Base-by-base conservation (phyloP, 2,329 filamentous ascomycete species). In the Fusarium torulosum region DNA sequence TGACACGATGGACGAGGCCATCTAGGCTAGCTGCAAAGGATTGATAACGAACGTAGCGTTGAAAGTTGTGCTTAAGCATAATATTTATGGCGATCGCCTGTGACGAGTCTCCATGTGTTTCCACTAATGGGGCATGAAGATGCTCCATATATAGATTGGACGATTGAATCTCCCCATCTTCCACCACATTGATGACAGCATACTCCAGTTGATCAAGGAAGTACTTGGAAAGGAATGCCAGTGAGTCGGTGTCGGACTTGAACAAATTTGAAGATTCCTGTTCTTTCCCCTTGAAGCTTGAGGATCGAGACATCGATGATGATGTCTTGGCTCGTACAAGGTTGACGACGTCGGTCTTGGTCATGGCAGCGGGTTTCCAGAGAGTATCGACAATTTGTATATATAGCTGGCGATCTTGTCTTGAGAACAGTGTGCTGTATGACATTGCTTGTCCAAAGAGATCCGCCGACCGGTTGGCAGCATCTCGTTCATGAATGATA, bases 191-290 rank as follows among this genome's bases (percentile, higher is more conserved):
- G 10, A 86, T 64, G 6, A 79, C 77, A 15, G 79, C 78, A 33
- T 77, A 78, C 71, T 87, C 85, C 29, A 87, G 74, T 51, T 85
- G 82, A 72, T 87, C 85, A 20, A 88, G 75, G 58, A 86, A 86
- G 55, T 82, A 79, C 49, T 80, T 79, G 10, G 81, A 81, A 41
- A 81, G 77, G 37, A 73, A 72, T 1, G 80, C 68, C 9, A 87
- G 71, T 13, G 77, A 74, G 59, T 86, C 83, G 11, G 51, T 52
- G 57, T 46, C 70, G 20, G 54, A 13, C 15, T 49, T 42, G 8
- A 45, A 80, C 58, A 7, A 83, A 70, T 15, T 74, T 71, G 57
- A 79, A 7, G 52, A 59, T 19, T 76, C 79, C 4, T 70, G 76
- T 21, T 79, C 76, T 67, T 85, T 85, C 20, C 83, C 83, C 60